Evolutionary conservation across 139 green algal genomes (phyloP).

Genomic region (Chlorella ohadii): DNA sequence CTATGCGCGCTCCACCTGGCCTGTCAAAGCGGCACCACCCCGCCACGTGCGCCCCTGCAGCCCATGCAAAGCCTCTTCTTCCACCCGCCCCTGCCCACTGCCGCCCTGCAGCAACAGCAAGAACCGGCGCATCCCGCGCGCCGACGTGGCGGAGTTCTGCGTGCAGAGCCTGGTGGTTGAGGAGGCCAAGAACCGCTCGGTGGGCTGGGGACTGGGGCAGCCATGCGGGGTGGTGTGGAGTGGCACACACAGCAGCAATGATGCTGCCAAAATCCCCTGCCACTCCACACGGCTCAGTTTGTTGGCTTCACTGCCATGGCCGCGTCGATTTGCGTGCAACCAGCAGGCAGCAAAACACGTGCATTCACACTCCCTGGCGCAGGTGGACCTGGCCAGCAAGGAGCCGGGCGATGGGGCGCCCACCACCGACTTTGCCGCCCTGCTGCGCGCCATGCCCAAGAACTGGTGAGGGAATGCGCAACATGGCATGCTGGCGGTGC

Average conservation of each 20-base stretch:
- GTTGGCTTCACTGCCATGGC: too few species aligned
- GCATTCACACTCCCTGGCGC: not conserved
- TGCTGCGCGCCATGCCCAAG: conserved; percentile 45
- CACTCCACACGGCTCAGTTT: too few species aligned
- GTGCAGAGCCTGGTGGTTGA: conserved; percentile 43
- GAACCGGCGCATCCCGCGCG: conserved; percentile 72
- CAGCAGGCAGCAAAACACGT: too few species aligned
- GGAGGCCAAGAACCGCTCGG: conserved; percentile 35
- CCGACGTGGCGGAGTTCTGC: conserved; percentile 80
- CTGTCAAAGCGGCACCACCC: too few species aligned
- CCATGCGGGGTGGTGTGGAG: not conserved
- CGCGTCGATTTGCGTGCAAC: too few species aligned
- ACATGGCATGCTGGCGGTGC: too few species aligned
- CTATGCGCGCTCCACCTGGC: too few species aligned
- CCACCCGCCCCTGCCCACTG: not conserved
- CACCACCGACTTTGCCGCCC: conserved; percentile 56
- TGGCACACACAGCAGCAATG: too few species aligned
- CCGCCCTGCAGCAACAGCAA: not conserved
- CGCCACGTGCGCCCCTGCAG: too few species aligned
- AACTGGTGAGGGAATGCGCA: conserved; percentile 41
- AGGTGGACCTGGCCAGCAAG: conserved; percentile 54
- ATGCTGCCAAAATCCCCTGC: too few species aligned
- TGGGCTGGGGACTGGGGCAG: not conserved
- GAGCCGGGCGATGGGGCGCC: conserved; percentile 42
- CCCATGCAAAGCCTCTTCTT: too few species aligned